phyloP scores from a whole-genome alignment of 352 stramenopile species.

The Vaucheria bursata region DNA sequence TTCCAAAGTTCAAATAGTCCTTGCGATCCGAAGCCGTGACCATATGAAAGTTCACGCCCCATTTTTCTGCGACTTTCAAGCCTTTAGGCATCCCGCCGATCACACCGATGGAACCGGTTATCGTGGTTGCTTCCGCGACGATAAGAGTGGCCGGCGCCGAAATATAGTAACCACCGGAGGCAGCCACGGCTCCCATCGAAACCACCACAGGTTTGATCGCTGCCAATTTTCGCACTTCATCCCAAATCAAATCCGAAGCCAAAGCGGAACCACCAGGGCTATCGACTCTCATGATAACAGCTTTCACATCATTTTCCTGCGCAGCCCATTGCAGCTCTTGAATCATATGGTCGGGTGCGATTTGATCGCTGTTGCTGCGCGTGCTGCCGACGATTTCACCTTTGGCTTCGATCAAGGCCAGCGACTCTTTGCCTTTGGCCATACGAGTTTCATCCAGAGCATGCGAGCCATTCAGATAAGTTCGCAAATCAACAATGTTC shows the following conservation, averaged over 20 bases:
- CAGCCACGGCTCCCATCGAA: conserved; percentile 43
- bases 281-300: conserved; percentile 43
- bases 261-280: conserved; percentile 39
- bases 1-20: neutral
- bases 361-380: no score
- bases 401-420: no score
- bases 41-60: neutral
- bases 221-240: conserved; percentile 1
- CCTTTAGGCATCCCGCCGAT: conserved; percentile 33
- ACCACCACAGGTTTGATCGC: conserved; percentile 34
- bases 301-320: conserved; percentile 15
- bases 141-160: conserved; percentile 35
- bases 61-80: neutral
- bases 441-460: no score
- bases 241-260: conserved; percentile 31
- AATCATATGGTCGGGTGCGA: no score
- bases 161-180: conserved; percentile 47
- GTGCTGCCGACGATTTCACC: no score
- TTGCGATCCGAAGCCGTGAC: neutral
- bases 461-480: no score
- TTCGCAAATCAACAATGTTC: no score
- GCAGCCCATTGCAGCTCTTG: no score
- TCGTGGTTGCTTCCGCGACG: conserved; percentile 39
- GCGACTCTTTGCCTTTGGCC: no score
- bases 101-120: conserved; percentile 49